Evolutionary conservation across 2,329 filamentous ascomycete genomes (phyloP), one percentile per base, ranked within the genome.

Genomic region (Acrocalymma vagum): DNA sequence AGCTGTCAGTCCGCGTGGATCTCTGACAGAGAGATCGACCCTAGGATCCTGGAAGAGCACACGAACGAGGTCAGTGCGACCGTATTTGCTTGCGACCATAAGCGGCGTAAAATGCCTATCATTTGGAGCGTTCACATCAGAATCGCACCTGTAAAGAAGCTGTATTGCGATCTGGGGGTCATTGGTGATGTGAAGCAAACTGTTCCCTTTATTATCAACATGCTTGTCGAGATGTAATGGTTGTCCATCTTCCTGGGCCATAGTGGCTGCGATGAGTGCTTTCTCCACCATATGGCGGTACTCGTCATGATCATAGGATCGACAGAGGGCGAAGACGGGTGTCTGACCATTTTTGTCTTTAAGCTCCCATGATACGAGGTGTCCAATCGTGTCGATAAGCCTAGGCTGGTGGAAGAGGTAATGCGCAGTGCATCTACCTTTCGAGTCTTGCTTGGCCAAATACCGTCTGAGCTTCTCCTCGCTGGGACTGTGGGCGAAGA

Each of bases 61-160:
- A 43, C 92, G 81, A 13, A 99, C 93, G 78, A 96, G 90, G 58
- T 97, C 94, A 38, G 95, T 87, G 48, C 94, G 84, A 22, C 94
- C 94, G 63, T 97, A 99, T 69, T 99, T 99, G 79, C 93, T 97
- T 6, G 93, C 93, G 48, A 99, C 88, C 94, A 99, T 99, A 41
- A 99, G 77, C 2, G 94, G 86, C 0, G 95, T 99, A 63, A 99
- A 97, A 31, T 84, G 87, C 72, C 90, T 96, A 58, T 97, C 92
- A 62, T 99, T 99, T 7, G 86, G 88, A 7, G 93, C 92, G 70
- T 99, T 99, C 39, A 93, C 89, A 63, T 99, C 91, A n/a, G 91
- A 87, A 55, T 99, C 94, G 70, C 92, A 95, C 45, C 86, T 82
- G 40, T 88, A 81, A 23, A 99, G 76, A 26, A 97, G 87, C 45